Base-by-base conservation (phyloP, 2,329 filamentous ascomycete species). In the Neurospora sp. region DNA sequence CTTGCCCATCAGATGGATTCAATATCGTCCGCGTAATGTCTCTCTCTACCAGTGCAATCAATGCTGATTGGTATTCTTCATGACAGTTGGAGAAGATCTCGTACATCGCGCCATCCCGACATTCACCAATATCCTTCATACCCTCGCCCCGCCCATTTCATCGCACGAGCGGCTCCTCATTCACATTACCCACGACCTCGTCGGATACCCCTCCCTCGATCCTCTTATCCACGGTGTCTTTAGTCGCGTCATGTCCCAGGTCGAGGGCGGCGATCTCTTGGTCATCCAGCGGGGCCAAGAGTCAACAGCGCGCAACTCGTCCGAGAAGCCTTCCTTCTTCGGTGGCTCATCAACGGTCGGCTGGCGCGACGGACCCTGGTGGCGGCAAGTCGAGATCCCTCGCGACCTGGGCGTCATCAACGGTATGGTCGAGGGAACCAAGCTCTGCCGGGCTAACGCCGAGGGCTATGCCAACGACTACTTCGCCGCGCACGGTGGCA, bases 351-450 rank as follows among this genome's bases (percentile, higher is more conserved):
- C 82, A 19, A 82, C 84, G 38, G 85, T 86, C 43, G 91, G 91
- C 72, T 99, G 96, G 94, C 91, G 89, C 67, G 95, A 98, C 76
- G 96, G 96, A 0, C 96, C 96, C 3, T 99, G 96, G 96, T 99
- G 96, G 95, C 89, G 94, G 74, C 89, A 89, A 79, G 84, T 82
- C 67, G 87, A 86, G 78, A 82, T 85, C 28, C 86, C 90, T 70
- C 90, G 96, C 70, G 92, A 93, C 75, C 84, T 98, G 8, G 92
- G 93, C 68, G 83, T 91, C 1, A 90, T 98, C 67, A 90, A 89
- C 73, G 95, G 96, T 13, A 81, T 96, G 0, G 85, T 90, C 13
- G 95, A 97, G 79, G 96, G 93, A 70, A 96, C 93, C 23, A 97
- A 98, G 81, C 89, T 99, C 36, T 94, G 91, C 71, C 89, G 94